Base-by-base conservation (phyloP, 176 grass and related monocot species). In the Aegilops speltoides region DNA sequence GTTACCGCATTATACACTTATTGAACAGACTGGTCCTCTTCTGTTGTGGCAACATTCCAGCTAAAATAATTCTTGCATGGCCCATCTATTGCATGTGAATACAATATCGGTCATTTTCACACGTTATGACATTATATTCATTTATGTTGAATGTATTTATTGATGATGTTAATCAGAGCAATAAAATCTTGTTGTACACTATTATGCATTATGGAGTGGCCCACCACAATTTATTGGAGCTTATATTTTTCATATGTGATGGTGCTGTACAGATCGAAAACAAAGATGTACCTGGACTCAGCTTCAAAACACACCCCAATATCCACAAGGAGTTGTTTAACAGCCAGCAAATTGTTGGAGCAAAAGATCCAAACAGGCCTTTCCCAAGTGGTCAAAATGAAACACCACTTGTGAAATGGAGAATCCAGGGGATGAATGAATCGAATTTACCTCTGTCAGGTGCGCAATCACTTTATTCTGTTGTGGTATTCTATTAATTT, bases 361-460 rank as follows among this genome's bases (percentile, higher is more conserved):
- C 89, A 69, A 97, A 97, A 88, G 94, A 97, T 92, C 94, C 89
- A 54, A 97, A 97, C 87, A 92, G 92, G 80, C 85, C 92, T 41
- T 97, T 97, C 70, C 94, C 92, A 13, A 94, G 85, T 88, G 92
- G 94, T 88, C 94, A 94, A 88, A 97, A 97, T 81, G 95, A 97
- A 78, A 94, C 91, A 69, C 90, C 88, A 78, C 85, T 97, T 64
- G 88, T 97, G 84, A 97, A 95, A 69, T 97, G 95, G 95, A 95
- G 95, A 91, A 93, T 97, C 64, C 95, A 97, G 73, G 91, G 91
- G 9, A 91, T 97, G 90, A 80, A 95, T 36, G 89, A 97, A 50
- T 86, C 89, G 3, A 91, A 90, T 75, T 76, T 95, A 69, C 95
- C 95, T 48, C 79, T 95, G 23, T 93, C 90, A 87, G 92, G 94